Base-by-base conservation (phyloP, 1,284 basidiomycete species). In the Inonotus obliquus region DNA sequence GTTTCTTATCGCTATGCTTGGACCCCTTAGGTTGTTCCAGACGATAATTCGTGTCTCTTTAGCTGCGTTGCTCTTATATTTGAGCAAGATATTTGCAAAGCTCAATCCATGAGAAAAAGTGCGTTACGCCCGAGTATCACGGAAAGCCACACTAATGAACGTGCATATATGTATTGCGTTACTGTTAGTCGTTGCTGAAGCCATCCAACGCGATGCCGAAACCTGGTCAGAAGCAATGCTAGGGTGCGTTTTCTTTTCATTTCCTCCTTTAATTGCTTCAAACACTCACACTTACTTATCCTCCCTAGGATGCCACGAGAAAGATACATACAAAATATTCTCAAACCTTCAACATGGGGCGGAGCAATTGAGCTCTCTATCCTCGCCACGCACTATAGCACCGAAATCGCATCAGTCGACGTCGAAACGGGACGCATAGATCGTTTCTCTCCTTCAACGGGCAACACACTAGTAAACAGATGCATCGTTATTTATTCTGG, bases 31-130 rank as follows among this genome's bases (percentile, higher is more conserved):
- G 79, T 94, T 59, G 92, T 96, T 9, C 94, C 93, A 13, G 94
- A 96, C 69, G 93, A 96, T 74, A 97, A 96, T 68, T 92, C 92
- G 2, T 98, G 95, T 73, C 77, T 98, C 39, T 98, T 97, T 76
- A 90, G 89, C 4, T 87, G 93, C 1, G 77, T 94, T 38, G 91
- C 89, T 4, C 78, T 96, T 47, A 79, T 96, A 3, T 93, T 97
- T 68, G 86, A 90, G 70, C 92, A 94, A 67, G 84, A 85, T 56
- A 87, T 90, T 14, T 71, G 77, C 21, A 87, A 88, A 59, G 86
- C 89, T 6, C 76, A 76, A 41, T 74, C 77, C 62, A 82, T 93
- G 68, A 79, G 92, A 51, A 78, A 86, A 72, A 81, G 89, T 91
- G 67, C 7, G 48, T 49, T 10, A 49, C 25, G 25, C 23, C 10